phyloP scores from a whole-genome alignment of 2,329 filamentous ascomycete genomes.

The Neofusicoccum umdonicola region DNA sequence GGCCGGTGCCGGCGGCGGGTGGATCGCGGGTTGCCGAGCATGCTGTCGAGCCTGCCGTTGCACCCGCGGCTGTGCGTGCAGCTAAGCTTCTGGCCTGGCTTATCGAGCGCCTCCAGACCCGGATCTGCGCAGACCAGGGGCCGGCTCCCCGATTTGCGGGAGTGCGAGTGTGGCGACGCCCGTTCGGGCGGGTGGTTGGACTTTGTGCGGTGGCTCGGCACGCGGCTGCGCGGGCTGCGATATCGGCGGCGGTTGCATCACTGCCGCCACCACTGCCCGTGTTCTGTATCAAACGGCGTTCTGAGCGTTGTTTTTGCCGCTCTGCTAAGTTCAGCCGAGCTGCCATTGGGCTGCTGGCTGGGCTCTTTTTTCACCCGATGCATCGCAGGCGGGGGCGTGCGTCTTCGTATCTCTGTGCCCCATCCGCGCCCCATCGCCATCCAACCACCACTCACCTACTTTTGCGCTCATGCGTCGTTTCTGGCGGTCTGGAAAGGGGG shows the following conservation, averaged over 20 bases:
- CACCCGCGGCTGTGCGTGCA: background rate
- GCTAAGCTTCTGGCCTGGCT: background rate
- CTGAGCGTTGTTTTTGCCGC: background rate
- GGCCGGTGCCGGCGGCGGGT: background rate
- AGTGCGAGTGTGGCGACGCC: background rate
- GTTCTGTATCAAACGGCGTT: background rate
- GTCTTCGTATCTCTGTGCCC: background rate
- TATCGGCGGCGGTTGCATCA: slow-evolving; percentile 1
- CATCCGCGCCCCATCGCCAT: background rate
- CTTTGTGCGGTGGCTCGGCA: background rate
- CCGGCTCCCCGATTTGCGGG: background rate
- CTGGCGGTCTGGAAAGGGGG: slow-evolving; percentile 11
- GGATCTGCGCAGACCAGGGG: background rate
- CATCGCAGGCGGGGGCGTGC: background rate
- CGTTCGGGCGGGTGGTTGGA: background rate
- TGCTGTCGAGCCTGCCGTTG: background rate
- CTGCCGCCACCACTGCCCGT: too few relatives aligned
- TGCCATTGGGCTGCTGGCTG: background rate
- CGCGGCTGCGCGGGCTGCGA: background rate
- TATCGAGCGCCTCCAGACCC: background rate
- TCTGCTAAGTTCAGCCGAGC: background rate
- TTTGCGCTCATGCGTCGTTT: background rate
- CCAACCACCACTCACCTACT: background rate
- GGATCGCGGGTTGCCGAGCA: slow-evolving; percentile 8
- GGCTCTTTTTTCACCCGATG: background rate